These are phyloP conservation scores for Saccharomyces eubayanus DNA, from an alignment of 805 yeast genomes.

Conservation along the genomic window DNA sequence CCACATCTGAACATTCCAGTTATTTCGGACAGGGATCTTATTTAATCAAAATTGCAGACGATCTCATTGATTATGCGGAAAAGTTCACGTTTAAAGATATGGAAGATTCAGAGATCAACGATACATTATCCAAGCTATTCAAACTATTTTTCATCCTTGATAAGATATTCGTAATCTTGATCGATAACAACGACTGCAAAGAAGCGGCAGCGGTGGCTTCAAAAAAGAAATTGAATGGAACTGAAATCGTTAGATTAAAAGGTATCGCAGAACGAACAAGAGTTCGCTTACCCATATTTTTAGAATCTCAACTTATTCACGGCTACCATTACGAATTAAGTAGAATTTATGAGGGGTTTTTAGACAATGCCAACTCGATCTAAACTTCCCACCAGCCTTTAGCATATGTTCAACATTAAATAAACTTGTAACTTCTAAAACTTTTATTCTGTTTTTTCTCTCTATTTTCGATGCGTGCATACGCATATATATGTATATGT, in stretches of 20 bases:
- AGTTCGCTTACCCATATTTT: slow-evolving; percentile 31
- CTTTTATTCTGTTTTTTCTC: neutral
- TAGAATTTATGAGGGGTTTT: slow-evolving; percentile 36
- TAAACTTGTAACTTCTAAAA: slow-evolving; percentile 8
- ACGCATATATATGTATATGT: neutral
- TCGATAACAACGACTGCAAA: slow-evolving; percentile 23
- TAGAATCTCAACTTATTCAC: slow-evolving; percentile 30
- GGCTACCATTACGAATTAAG: slow-evolving; percentile 41
- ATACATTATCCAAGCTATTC: slow-evolving; percentile 32
- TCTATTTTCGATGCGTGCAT: neutral
- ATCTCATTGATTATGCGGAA: slow-evolving; percentile 51
- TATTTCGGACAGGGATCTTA: slow-evolving; percentile 56
- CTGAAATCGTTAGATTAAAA: slow-evolving; percentile 44
- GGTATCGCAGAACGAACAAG: slow-evolving; percentile 49
- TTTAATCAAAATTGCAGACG: slow-evolving; percentile 56
- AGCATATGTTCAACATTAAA: neutral
- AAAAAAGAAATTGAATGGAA: slow-evolving; percentile 30
- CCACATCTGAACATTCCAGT: slow-evolving; percentile 13
- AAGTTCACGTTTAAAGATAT: slow-evolving; percentile 31
- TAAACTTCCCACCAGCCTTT: neutral
- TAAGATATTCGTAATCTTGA: slow-evolving; percentile 32
- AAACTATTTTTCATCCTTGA: slow-evolving; percentile 36
- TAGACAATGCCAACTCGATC: slow-evolving; percentile 29
- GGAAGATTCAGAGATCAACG: slow-evolving; percentile 15
- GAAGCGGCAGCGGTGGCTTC: neutral